phyloP scores from a whole-genome alignment of 192 early-diverging fungal genomes.

The Spizellomyces punctatus region DNA sequence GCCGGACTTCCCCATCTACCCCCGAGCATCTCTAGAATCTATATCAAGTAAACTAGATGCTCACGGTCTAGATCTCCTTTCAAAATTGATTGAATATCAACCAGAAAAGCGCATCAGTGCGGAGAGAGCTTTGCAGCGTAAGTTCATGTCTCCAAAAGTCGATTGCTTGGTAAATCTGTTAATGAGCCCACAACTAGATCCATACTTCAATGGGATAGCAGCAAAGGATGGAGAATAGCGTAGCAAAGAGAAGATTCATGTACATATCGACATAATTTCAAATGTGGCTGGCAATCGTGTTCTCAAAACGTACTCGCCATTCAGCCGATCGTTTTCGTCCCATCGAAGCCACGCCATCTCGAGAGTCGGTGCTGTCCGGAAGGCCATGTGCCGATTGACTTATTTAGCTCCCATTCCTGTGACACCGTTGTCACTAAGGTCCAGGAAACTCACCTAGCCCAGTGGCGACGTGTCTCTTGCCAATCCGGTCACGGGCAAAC shows the following conservation, averaged over 20 bases:
- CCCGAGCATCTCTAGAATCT: conserved; percentile 69
- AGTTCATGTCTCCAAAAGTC: conserved; percentile 13
- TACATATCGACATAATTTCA: not conserved
- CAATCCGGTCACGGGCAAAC: conserved; percentile 40
- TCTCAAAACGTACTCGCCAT: conserved; percentile 8
- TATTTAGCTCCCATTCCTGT: not conserved
- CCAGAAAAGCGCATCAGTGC: conserved; percentile 82
- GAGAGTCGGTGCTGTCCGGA: not conserved
- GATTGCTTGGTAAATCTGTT: not conserved
- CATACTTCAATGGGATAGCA: conserved; percentile 7
- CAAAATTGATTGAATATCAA: conserved; percentile 70
- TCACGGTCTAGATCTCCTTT: conserved; percentile 83
- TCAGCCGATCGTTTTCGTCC: conserved; percentile 11
- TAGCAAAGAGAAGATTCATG: too few species aligned
- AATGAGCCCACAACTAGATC: not conserved
- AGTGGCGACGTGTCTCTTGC: conserved; percentile 43
- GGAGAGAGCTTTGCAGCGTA: conserved; percentile 67
- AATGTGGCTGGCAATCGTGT: not conserved
- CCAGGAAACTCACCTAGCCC: conserved; percentile 31
- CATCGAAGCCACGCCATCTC: conserved; percentile 2
- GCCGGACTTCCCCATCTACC: conserved; percentile 77
- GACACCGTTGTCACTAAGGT: not conserved
- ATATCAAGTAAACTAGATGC: conserved; percentile 83
- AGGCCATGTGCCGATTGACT: too few species aligned
- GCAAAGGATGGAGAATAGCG: not conserved